Conservation (phyloP, 78 protist species). For the Corallochytrium limacisporum region DNA sequence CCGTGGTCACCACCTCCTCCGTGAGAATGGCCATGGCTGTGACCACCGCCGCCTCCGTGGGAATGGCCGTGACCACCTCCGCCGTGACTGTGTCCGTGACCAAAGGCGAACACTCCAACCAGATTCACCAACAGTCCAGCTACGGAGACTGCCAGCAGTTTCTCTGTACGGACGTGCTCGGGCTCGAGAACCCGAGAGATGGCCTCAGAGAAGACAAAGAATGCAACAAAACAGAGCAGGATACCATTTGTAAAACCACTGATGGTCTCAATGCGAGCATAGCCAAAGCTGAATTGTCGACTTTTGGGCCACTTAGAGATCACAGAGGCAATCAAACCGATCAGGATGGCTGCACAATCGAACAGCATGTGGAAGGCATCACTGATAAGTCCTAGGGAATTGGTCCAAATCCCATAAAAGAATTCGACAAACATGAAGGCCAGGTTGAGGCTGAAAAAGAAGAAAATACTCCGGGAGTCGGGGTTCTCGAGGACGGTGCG, state of each 20-base stretch:
- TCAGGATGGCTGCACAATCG: conserved; percentile 73
- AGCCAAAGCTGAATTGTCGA: conserved; percentile 39
- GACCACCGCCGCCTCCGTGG: conserved; percentile 6
- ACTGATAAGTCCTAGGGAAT: conserved; percentile 74
- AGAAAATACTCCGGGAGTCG: conserved; percentile 47
- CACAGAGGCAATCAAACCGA: conserved; percentile 65
- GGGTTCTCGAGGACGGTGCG: background rate
- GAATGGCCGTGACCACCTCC: conserved; percentile 7
- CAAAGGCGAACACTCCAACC: conserved; percentile 72
- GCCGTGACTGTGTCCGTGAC: conserved; percentile 36
- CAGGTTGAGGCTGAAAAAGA: conserved; percentile 58
- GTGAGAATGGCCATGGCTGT: conserved; percentile 18
- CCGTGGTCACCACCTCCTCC: conserved; percentile 25
- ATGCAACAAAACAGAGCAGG: conserved; percentile 65
- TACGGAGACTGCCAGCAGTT: conserved; percentile 67
- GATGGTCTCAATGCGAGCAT: conserved; percentile 64
- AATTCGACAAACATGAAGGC: conserved; percentile 81
- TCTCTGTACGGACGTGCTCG: conserved; percentile 56
- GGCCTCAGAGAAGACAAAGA: conserved; percentile 64
- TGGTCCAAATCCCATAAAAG: conserved; percentile 74
- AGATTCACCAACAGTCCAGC: conserved; percentile 81
- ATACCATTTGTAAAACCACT: conserved; percentile 83
- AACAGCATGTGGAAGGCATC: conserved; percentile 93
- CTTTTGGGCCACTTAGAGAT: conserved; percentile 55
- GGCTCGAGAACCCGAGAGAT: conserved; percentile 63